Conservation (phyloP, 225 moss, liverwort and hornwort species). For the Polytrichum formosum region DNA sequence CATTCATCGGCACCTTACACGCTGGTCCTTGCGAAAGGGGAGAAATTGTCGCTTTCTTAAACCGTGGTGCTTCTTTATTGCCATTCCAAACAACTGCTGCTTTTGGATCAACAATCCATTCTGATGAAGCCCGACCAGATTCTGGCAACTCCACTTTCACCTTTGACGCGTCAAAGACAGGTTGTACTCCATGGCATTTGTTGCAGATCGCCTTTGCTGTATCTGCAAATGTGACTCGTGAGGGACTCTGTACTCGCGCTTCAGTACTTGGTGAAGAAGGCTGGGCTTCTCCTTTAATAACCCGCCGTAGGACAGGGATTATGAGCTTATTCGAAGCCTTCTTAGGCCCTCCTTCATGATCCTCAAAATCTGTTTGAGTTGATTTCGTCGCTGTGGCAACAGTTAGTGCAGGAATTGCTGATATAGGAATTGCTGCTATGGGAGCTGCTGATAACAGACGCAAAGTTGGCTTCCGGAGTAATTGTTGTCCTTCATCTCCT, state of each 20-base stretch:
- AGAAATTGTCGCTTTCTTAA: background rate
- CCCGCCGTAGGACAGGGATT: slow-evolving; percentile 5
- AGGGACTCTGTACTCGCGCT: slow-evolving; percentile 15
- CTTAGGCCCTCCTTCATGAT: background rate
- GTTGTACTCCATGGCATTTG: background rate
- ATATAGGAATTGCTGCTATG: too few species aligned
- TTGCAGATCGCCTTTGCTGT: background rate
- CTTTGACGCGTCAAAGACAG: slow-evolving; percentile 19
- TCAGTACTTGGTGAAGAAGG: slow-evolving; percentile 9
- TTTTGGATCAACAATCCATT: background rate
- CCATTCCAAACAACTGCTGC: slow-evolving; percentile 9
- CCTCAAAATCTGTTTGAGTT: background rate
- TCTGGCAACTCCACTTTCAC: slow-evolving; percentile 32
- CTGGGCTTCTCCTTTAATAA: background rate
- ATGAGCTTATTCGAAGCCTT: slow-evolving; percentile 16
- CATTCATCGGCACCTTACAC: background rate
- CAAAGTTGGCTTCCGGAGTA: slow-evolving; percentile 12
- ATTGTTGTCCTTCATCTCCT: slow-evolving; percentile 12
- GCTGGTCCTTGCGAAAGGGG: background rate
- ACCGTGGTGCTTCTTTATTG: slow-evolving; percentile 1
- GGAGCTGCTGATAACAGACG: too few species aligned
- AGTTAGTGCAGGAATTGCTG: slow-evolving; percentile 4
- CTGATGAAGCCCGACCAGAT: background rate
- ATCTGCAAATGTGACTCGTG: background rate
- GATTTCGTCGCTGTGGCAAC: slow-evolving; percentile 5